Base-by-base conservation (phyloP, 1,139 yeast species). In the Spathaspora sp. region DNA sequence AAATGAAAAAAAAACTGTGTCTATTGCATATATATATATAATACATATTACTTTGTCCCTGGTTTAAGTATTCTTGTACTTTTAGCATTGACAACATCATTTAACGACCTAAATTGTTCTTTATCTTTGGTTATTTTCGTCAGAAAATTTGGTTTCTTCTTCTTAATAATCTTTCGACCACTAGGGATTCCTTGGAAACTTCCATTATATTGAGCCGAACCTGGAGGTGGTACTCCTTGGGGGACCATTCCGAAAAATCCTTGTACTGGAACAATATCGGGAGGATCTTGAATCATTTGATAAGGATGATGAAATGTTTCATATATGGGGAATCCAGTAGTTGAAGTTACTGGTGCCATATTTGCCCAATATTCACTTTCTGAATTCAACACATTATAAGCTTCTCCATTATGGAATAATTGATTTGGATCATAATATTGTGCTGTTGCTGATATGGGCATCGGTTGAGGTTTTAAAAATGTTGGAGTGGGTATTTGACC, bases 351-450 rank as follows among this genome's bases (percentile, higher is more conserved):
- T 2, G 43, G 48, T 18, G 45, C 38, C 17, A 40, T 41, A 31
- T 53, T 60, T n/a, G 53, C 47, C 64, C 65, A 61, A 45, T 59
- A 59, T 18, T 61, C 65, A 8, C 51, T 57, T 25, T 56, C 65
- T n/a, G 51, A 55, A 37, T 46, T 48, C 2, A 46, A 42, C 2
- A 56, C 52, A 27, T 49, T 50, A 41, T 51, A 48, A 2, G 39
- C 26, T 31, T 51, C 51, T n/a, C 44, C 39, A 11, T 51, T 57
- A 33, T 49, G 53, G 27, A 48, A 47, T 37, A 49, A 49, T 15
- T 53, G 39, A 20, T 24, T 17, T 11, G 26, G 55, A 24, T 45
- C 54, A 38, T 53, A 53, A 31, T 38, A 48, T 23, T 48, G 45
- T 48, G 53, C 31, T 42, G 56, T 15, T 51, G 57, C 34, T 49